These are phyloP conservation scores for Penicillium concentricum DNA, from an alignment of 2,329 filamentous ascomycete genomes.

Conservation along the genomic window DNA sequence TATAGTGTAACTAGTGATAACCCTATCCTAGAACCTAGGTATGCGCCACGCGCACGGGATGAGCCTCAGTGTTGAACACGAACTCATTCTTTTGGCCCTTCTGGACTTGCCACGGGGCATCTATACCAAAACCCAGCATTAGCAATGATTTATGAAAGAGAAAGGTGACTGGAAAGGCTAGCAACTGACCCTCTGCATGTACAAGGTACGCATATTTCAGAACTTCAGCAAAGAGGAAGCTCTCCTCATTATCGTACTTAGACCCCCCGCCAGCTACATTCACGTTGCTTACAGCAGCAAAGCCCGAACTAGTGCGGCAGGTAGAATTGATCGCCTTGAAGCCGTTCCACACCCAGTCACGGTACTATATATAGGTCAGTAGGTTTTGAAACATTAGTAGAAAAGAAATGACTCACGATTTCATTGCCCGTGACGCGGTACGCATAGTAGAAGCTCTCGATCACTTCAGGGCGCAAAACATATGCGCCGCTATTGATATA, in stretches of 20 bases:
- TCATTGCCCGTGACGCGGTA: constrained; percentile 73
- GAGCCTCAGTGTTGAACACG: constrained; percentile 66
- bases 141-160: constrained; percentile 1
- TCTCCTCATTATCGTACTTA: constrained; percentile 73
- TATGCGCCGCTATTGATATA: constrained; percentile 65
- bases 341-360: constrained; percentile 80
- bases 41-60: constrained; percentile 45
- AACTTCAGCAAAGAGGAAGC: constrained; percentile 84
- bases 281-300: constrained; percentile 64
- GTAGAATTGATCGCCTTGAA: constrained; percentile 67
- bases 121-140: constrained; percentile 32
- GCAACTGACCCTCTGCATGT: constrained; percentile 47
- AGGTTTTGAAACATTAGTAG: no score
- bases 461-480: constrained; percentile 73
- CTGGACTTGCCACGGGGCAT: constrained; percentile 60
- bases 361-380: constrained; percentile 52
- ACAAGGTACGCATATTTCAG: constrained; percentile 81
- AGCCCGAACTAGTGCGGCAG: constrained; percentile 65
- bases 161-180: not conserved
- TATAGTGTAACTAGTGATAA: not conserved
- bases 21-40: not conserved
- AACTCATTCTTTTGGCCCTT: constrained; percentile 51
- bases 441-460: constrained; percentile 84
- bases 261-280: constrained; percentile 61
- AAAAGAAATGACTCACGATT: constrained; percentile 40